Evolutionary conservation across 495 filamentous ascomycete genomes (phyloP).

Genomic region (Lasiosphaeris hirsuta): DNA sequence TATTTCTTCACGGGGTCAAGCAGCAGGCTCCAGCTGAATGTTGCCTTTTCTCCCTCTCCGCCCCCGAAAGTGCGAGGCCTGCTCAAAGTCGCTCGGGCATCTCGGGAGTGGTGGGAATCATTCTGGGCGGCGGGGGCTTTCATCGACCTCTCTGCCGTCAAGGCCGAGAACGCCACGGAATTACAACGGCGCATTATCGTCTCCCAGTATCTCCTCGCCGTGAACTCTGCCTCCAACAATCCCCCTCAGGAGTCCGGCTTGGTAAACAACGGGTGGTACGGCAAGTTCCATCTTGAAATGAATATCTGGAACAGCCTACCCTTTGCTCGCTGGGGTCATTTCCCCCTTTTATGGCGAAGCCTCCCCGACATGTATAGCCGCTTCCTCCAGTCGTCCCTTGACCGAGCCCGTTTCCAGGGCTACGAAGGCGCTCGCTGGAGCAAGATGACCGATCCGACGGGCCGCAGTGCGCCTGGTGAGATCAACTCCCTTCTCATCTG

Average conservation of each 20-base stretch:
- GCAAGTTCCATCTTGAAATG: slow-evolving; percentile 55
- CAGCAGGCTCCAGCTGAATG: slow-evolving; percentile 27
- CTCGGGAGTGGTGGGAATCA: slow-evolving; percentile 35
- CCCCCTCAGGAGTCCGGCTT: slow-evolving; percentile 45
- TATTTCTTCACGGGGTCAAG: slow-evolving; percentile 35
- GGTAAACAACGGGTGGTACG: slow-evolving; percentile 56
- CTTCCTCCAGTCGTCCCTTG: slow-evolving; percentile 44
- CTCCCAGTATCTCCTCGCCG: slow-evolving; percentile 47
- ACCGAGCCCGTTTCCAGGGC: slow-evolving; percentile 46
- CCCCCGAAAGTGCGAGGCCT: not conserved
- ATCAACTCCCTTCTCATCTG: slow-evolving; percentile 55
- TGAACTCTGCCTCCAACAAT: slow-evolving; percentile 42
- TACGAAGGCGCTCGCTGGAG: slow-evolving; percentile 55
- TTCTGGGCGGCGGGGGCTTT: slow-evolving; percentile 49
- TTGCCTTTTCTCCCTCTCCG: slow-evolving; percentile 30
- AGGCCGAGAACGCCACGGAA: slow-evolving; percentile 38
- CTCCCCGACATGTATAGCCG: slow-evolving; percentile 45
- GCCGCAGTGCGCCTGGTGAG: slow-evolving; percentile 53
- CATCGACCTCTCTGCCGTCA: slow-evolving; percentile 40
- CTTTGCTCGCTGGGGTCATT: slow-evolving; percentile 52
- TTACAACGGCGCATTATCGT: slow-evolving; percentile 49
- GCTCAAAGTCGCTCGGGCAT: slow-evolving; percentile 8
- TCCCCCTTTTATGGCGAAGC: slow-evolving; percentile 42
- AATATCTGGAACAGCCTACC: slow-evolving; percentile 52
- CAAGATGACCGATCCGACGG: slow-evolving; percentile 58